Percentiles rank a stretch among this genome's conserved stretches.
These are phyloP conservation scores for Ormosia semicastrata DNA, from an alignment of 306 rosid species.

Conservation along the genomic window DNA sequence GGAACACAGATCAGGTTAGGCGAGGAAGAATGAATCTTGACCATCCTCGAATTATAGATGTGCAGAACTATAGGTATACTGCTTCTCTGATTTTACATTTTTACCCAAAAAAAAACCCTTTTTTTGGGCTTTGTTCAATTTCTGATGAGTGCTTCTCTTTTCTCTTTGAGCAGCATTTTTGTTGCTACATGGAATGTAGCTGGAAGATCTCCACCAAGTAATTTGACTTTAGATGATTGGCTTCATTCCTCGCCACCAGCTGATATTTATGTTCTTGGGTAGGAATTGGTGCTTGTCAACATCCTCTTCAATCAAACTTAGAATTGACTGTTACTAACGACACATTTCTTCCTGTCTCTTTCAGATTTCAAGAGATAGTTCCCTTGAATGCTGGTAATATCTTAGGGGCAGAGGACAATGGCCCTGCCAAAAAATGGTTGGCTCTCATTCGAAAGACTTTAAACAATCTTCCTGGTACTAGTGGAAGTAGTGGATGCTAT, in stretches of 20 bases:
- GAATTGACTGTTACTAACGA: slow-evolving; percentile 20
- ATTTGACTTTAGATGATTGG: slow-evolving; percentile 87
- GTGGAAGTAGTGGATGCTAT: slow-evolving; percentile 73
- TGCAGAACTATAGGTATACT: slow-evolving; percentile 82
- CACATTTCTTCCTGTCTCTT: slow-evolving; percentile 20
- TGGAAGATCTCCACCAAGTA: slow-evolving; percentile 93
- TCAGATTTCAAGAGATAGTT: slow-evolving; percentile 98
- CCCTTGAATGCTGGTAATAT: slow-evolving; percentile 98
- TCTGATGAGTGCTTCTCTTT: slow-evolving; percentile 23
- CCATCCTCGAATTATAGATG: slow-evolving; percentile 93
- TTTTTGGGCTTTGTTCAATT: slow-evolving; percentile 6
- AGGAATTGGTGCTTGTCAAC: slow-evolving; percentile 31
- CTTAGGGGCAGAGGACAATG: slow-evolving; percentile 96
- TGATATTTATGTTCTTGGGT: slow-evolving; percentile 99
- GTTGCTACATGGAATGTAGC: slow-evolving; percentile 99
- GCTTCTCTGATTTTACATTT: slow-evolving; percentile 17
- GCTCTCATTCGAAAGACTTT: slow-evolving; percentile 88
- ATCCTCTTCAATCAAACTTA: not conserved
- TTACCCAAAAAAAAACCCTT: not conserved
- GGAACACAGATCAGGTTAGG: slow-evolving; percentile 65
- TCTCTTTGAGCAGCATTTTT: slow-evolving; percentile 64
- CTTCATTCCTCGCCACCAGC: slow-evolving; percentile 96
- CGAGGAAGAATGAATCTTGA: slow-evolving; percentile 93
- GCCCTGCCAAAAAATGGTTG: slow-evolving; percentile 99
- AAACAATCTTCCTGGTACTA: slow-evolving; percentile 91